Conservation (phyloP, 306 rosid genomes). For the Cajanus cajan region DNA sequence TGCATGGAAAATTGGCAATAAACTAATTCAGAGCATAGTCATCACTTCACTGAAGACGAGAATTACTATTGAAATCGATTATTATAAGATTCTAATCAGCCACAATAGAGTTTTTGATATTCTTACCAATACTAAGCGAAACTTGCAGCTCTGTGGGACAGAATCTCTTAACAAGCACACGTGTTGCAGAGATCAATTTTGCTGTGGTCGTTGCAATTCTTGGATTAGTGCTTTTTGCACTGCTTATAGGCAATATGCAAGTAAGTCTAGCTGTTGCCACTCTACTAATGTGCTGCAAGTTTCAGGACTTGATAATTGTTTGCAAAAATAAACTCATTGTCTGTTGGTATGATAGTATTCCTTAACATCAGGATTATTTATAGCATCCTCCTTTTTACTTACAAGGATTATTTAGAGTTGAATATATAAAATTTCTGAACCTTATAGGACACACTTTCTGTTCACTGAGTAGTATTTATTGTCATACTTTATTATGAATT, state of each 20-base stretch:
- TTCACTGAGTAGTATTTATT: neutral
- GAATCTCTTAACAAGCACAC: slow-evolving; percentile 50
- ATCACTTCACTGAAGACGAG: neutral
- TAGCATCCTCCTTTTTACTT: neutral
- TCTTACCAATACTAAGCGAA: slow-evolving; percentile 19
- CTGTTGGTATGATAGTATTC: neutral
- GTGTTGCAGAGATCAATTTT: slow-evolving; percentile 52
- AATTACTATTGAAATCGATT: neutral
- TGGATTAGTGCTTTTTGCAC: slow-evolving; percentile 56
- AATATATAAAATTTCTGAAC: neutral
- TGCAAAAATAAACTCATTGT: neutral
- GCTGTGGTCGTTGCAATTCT: slow-evolving; percentile 54
- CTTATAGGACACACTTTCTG: neutral
- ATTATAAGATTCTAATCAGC: neutral
- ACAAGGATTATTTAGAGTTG: neutral
- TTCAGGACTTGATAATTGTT: neutral
- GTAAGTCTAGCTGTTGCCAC: slow-evolving; percentile 30
- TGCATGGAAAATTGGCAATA: neutral
- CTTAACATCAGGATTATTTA: neutral
- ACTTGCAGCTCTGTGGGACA: slow-evolving; percentile 57
- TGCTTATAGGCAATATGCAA: slow-evolving; percentile 64
- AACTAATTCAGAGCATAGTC: neutral
- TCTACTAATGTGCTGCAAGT: neutral
- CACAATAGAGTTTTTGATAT: neutral
- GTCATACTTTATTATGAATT: neutral